phyloP scores from a whole-genome alignment of 176 grass and related monocot species.

The Oryza brachyantha region DNA sequence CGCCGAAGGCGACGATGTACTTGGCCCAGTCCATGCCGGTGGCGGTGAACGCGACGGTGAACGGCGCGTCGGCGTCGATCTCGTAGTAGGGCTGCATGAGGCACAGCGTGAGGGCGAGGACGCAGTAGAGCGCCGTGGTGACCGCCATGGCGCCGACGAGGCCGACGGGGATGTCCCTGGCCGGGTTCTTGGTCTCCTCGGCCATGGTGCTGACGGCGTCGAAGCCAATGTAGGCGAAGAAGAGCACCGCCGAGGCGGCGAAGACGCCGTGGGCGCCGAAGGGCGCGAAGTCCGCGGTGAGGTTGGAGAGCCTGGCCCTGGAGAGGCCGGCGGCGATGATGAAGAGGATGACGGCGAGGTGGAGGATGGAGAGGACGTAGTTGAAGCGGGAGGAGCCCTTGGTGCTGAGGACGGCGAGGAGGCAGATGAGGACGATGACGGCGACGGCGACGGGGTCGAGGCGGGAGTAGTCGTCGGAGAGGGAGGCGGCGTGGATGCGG shows the following conservation, averaged over 20 bases:
- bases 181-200: slow-evolving; percentile 78
- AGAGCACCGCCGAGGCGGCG: slow-evolving; percentile 67
- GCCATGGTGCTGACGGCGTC: slow-evolving; percentile 92
- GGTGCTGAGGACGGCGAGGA: slow-evolving; percentile 59
- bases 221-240: slow-evolving; percentile 92
- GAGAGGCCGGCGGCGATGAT: slow-evolving; percentile 62
- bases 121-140: slow-evolving; percentile 49
- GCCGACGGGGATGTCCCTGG: slow-evolving; percentile 68
- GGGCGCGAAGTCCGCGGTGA: slow-evolving; percentile 47
- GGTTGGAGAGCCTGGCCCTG: slow-evolving; percentile 43
- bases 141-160: slow-evolving; percentile 75
- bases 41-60: slow-evolving; percentile 59
- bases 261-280: slow-evolving; percentile 63
- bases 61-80: slow-evolving; percentile 56
- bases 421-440: slow-evolving; percentile 52
- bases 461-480: slow-evolving; percentile 51
- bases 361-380: slow-evolving; percentile 71
- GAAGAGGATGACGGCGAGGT: slow-evolving; percentile 66
- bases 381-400: slow-evolving; percentile 92
- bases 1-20: slow-evolving; percentile 75
- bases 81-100: slow-evolving; percentile 53
- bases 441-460: slow-evolving; percentile 84
- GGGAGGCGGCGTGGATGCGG: slow-evolving; percentile 60
- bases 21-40: slow-evolving; percentile 74
- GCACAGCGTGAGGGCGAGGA: slow-evolving; percentile 63